A percentile compares a stretch with the other conserved stretches of the same genome.
These are phyloP conservation scores for Saccharomycopsis malanga DNA, from an alignment of 805 yeast species.

Conservation along the genomic window DNA sequence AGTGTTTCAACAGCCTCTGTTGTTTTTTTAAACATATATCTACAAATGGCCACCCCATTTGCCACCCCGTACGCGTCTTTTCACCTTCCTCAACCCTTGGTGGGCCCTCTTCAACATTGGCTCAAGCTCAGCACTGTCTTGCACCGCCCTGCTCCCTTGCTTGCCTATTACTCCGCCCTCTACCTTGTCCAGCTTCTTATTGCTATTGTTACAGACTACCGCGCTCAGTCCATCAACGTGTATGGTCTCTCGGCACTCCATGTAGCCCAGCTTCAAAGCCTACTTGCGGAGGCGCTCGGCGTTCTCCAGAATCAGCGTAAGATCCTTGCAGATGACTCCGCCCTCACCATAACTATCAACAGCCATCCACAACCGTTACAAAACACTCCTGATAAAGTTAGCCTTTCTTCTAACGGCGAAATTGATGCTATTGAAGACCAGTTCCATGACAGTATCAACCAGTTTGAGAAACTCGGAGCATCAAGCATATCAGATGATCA, in stretches of 20 bases:
- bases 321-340: not conserved
- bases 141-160: not conserved
- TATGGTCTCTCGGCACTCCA: slow-evolving; percentile 3
- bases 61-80: too few species aligned
- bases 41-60: too few species aligned
- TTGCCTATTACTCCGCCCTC: not conserved
- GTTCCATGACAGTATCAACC: not conserved
- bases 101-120: not conserved
- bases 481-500: too few species aligned
- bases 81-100: not conserved
- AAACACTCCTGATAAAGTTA: not conserved
- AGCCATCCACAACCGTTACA: not conserved
- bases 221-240: not conserved
- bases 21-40: too few species aligned
- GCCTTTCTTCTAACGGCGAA: not conserved
- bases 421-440: not conserved
- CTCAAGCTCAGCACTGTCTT: not conserved
- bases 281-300: not conserved
- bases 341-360: not conserved
- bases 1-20: too few species aligned
- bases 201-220: slow-evolving; percentile 1
- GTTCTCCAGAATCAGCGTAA: not conserved
- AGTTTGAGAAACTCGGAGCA: not conserved
- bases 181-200: not conserved
- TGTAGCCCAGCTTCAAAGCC: not conserved